Evolutionary conservation across 768 basidiomycete genomes (phyloP), one percentile per base, ranked within the genome.

Genomic region (Psilocybe cubensis): DNA sequence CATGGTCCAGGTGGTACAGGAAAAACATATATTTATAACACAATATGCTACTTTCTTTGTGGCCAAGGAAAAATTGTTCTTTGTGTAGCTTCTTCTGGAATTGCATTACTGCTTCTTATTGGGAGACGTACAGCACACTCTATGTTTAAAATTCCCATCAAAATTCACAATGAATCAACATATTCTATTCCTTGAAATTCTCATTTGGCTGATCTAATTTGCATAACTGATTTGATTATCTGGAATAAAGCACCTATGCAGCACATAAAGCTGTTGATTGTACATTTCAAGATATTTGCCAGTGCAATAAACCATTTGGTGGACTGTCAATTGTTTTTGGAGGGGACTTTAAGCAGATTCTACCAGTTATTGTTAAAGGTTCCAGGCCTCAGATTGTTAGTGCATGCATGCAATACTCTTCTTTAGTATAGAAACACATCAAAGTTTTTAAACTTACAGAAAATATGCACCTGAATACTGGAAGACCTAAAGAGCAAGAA

Each of bases 71-170:
- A 64, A 25, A 73, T 82, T 66, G 73, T 76, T 1, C 65, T 84
- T 1, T 80, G 75, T 74, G 76, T 79, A 27, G 78, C 81, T 17
- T 83, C 82, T 3, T 81, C 81, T 42, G 81, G 81, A 0, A 77
- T 84, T 60, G 76, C 83, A 18, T 69, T 80, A 10, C 65, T 81
- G 14, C 68, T 82, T 14, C 66, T 84, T 2, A 64, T 76, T 3
- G 62, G 78, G 29, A 82, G 81, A 4, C 62, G 71, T 0, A 84
- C 82, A 25, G 70, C 79, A 3, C 80, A 85, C 62, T 82, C 78
- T 0, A 59, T 35, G 1, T 83, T 83, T 69, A 79, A 80, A 55
- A 79, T 83, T 53, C 83, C 80, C 2, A 70, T 83, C 44, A 63
- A 70, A 6, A 56, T 53, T 45, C 48, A 62, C 63, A 69, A 72